These are phyloP conservation scores for Claviceps fusiformis DNA, from an alignment of 2,329 filamentous ascomycete species.

Conservation along the genomic window DNA sequence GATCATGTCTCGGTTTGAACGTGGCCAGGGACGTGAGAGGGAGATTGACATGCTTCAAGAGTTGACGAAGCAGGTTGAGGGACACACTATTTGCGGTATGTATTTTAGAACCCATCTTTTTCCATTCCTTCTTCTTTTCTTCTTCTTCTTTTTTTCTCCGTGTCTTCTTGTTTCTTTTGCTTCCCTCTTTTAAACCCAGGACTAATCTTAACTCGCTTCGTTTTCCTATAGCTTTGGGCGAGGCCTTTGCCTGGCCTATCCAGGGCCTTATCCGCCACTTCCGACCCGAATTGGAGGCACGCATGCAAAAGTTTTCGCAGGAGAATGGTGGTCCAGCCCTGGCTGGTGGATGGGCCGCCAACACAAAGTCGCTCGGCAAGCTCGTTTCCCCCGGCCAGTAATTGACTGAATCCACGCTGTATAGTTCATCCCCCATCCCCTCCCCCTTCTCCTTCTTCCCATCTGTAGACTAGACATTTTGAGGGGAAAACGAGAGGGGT, in stretches of 20 bases:
- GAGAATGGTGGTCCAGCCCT: constrained; percentile 60
- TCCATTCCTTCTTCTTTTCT: too few species aligned
- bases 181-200: not conserved
- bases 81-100: constrained; percentile 93
- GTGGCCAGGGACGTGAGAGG: constrained; percentile 71
- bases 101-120: constrained; percentile 7
- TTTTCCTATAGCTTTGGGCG: constrained; percentile 55
- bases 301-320: constrained; percentile 69
- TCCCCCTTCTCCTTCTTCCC: not conserved
- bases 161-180: too few species aligned
- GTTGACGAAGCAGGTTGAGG: constrained; percentile 97
- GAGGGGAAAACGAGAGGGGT: not conserved
- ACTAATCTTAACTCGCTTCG: not conserved
- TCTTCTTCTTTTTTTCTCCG: too few species aligned
- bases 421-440: not conserved
- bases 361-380: constrained; percentile 63
- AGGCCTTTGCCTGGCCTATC: constrained; percentile 97
- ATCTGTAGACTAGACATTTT: constrained; percentile 2
- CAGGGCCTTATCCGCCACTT: constrained; percentile 98
- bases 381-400: constrained; percentile 86
- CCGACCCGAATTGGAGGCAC: constrained; percentile 83
- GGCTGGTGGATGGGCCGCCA: constrained; percentile 77
- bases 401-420: constrained; percentile 12
- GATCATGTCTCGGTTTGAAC: constrained; percentile 95
- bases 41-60: constrained; percentile 99